Base-by-base conservation (phyloP, 2,329 filamentous ascomycete genomes). In the Pyricularia pennisetigena region DNA sequence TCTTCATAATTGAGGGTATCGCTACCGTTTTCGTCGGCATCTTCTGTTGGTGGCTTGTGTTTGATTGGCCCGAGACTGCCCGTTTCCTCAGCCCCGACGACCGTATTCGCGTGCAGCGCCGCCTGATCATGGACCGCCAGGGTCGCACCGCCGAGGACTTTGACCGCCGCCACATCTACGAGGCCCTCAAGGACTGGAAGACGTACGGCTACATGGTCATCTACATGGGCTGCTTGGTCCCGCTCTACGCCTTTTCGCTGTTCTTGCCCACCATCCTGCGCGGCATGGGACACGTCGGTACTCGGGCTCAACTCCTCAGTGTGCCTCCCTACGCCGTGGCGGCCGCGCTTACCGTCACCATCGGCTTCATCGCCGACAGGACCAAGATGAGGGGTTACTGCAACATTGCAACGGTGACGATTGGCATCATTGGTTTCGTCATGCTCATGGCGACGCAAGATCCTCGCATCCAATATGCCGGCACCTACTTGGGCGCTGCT, bases 211-310 rank as follows among this genome's bases (percentile, higher is more conserved):
- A 86, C 14, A 90, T 91, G 76, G 77, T 91, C 63, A 88, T 94
- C 69, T 95, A 93, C 76, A 92, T 93, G 88, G 92, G 91, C 1
- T 84, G 83, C 57, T 85, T 91, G 71, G 90, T 89, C 74, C 84
- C 90, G 0, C 80, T 94, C 4, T 94, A 93, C 75, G 88, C 88
- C 3, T 93, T 93, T 78, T 89, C 86, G 1, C 82, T 94, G 4
- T 94, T 97, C 79, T 79, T 94, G 2, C 93, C 93, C 0, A 90
- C 88, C 23, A 96, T 96, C 74, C 90, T 97, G 71, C 81, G 82
- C 64, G 78, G 78, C 69, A 79, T 84, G 74, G 79, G 79, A 68
- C 82, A 74, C 74, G 72, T 72, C 68, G 73, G 71, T 20, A 79
- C 85, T 12, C 49, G 59, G 6, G 49, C 28, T 29, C 66, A 67